Percentiles rank a stretch among this genome's conserved stretches.
Evolutionary conservation across 805 yeast species (phyloP).

Genomic region (Starmerella riodocensis): DNA sequence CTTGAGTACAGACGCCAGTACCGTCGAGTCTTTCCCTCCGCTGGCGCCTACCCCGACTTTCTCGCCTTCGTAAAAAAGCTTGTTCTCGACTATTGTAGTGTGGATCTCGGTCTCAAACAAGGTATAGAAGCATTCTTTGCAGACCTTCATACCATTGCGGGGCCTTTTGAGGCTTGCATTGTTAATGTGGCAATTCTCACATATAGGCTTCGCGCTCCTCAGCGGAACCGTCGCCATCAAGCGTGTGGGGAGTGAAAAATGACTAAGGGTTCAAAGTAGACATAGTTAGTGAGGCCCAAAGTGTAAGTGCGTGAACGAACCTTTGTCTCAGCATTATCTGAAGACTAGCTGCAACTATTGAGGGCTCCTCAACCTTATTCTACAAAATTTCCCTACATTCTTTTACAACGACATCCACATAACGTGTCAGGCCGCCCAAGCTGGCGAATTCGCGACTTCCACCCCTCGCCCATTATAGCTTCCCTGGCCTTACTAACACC

Average conservation of each 20-base stretch:
- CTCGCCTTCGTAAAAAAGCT: slow-evolving; percentile 69
- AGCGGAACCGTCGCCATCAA: slow-evolving; percentile 10
- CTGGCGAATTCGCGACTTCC: neutral
- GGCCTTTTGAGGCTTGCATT: slow-evolving; percentile 87
- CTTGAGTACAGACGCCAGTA: slow-evolving; percentile 75
- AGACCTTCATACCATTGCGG: slow-evolving; percentile 75
- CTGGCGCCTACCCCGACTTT: slow-evolving; percentile 94
- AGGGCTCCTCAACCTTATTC: neutral
- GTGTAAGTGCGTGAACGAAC: no score
- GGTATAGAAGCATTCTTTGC: slow-evolving; percentile 77
- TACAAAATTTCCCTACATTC: neutral
- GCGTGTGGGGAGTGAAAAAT: neutral
- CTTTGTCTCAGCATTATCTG: no score
- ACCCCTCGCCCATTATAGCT: slow-evolving; percentile 1
- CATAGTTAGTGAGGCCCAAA: no score
- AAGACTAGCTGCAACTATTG: no score
- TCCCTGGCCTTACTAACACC: neutral
- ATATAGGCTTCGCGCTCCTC: slow-evolving; percentile 23
- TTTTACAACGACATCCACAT: neutral
- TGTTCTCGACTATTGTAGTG: slow-evolving; percentile 60
- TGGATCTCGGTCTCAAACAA: slow-evolving; percentile 95
- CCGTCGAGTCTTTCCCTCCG: slow-evolving; percentile 97
- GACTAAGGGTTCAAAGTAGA: neutral
- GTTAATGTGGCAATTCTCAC: slow-evolving; percentile 72
- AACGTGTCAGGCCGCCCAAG: neutral